Conservation (phyloP, 495 filamentous ascomycete genomes). For the Podospora pseudoanserina region DNA sequence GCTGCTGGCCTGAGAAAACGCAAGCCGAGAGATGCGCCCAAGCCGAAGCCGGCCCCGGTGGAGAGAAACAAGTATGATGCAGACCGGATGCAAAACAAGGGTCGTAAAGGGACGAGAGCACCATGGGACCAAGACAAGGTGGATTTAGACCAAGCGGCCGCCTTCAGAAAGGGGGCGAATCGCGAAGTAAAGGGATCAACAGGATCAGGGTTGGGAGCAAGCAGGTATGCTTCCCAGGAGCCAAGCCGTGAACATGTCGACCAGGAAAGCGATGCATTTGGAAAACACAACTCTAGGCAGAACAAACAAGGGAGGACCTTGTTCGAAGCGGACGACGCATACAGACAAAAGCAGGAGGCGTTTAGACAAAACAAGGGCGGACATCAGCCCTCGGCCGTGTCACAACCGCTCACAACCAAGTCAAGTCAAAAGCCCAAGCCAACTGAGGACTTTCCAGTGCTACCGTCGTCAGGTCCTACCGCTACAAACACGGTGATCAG, state of each 20-base stretch:
- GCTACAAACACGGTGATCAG: background rate
- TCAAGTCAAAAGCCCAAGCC: background rate
- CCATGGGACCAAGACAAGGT: slow-evolving; percentile 49
- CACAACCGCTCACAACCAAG: background rate
- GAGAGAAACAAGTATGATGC: slow-evolving; percentile 47
- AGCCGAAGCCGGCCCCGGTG: slow-evolving; percentile 38
- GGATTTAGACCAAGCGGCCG: slow-evolving; percentile 22
- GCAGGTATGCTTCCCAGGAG: slow-evolving; percentile 29
- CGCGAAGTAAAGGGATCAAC: slow-evolving; percentile 40
- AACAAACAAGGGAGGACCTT: slow-evolving; percentile 27
- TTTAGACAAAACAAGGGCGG: background rate
- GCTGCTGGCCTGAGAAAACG: slow-evolving; percentile 35
- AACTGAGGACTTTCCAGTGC: background rate
- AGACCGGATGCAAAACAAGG: slow-evolving; percentile 45
- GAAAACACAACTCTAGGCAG: slow-evolving; percentile 19
- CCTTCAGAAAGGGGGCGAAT: slow-evolving; percentile 32
- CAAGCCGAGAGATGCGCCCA: slow-evolving; percentile 40
- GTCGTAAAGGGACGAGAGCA: slow-evolving; percentile 44
- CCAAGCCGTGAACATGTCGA: slow-evolving; percentile 12
- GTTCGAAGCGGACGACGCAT: slow-evolving; percentile 5
- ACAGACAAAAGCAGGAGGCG: background rate
- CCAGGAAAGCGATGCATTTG: slow-evolving; percentile 27
- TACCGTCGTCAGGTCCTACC: background rate
- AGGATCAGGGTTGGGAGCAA: slow-evolving; percentile 28
- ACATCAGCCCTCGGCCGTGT: background rate